Evolutionary conservation across 2,329 filamentous ascomycete genomes (phyloP).

Genomic region (Aspergillus fijiensis): DNA sequence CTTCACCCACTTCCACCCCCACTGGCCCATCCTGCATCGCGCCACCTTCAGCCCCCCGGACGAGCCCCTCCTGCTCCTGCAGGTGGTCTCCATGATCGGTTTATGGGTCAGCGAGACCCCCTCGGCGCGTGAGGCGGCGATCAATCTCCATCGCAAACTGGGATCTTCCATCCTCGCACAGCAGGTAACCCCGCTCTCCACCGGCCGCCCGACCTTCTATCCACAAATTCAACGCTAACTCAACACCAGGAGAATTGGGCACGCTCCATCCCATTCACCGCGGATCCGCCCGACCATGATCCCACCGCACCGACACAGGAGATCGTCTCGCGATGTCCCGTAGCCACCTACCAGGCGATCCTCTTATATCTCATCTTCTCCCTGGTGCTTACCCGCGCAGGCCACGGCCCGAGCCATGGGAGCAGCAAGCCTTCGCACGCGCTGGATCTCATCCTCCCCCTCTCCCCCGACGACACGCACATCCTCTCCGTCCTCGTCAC

Average conservation of each 20-base stretch:
- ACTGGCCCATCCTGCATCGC: slow-evolving; percentile 27
- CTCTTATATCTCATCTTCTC: slow-evolving; percentile 31
- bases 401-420: too few relatives aligned
- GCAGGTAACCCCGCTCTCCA: slow-evolving; percentile 5
- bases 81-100: slow-evolving; percentile 26
- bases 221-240: too few relatives aligned
- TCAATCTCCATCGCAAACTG: slow-evolving; percentile 21
- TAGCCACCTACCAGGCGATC: slow-evolving; percentile 30
- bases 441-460: slow-evolving; percentile 7
- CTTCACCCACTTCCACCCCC: slow-evolving; percentile 26
- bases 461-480: slow-evolving; percentile 6
- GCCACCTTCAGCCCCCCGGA: slow-evolving; percentile 17
- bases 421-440: background rate
- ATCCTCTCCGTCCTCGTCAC: slow-evolving; percentile 22
- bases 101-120: slow-evolving; percentile 21
- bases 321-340: slow-evolving; percentile 21
- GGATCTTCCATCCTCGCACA: slow-evolving; percentile 21
- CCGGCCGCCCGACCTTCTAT: background rate
- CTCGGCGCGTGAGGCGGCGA: slow-evolving; percentile 14
- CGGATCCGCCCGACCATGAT: background rate
- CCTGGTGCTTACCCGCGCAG: slow-evolving; percentile 3
- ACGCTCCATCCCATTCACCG: background rate
- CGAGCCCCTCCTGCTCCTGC: slow-evolving; percentile 23
- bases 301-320: background rate
- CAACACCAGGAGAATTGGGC: background rate